Evolutionary conservation across 768 basidiomycete species (phyloP).

Genomic region (Lepiota venenata): DNA sequence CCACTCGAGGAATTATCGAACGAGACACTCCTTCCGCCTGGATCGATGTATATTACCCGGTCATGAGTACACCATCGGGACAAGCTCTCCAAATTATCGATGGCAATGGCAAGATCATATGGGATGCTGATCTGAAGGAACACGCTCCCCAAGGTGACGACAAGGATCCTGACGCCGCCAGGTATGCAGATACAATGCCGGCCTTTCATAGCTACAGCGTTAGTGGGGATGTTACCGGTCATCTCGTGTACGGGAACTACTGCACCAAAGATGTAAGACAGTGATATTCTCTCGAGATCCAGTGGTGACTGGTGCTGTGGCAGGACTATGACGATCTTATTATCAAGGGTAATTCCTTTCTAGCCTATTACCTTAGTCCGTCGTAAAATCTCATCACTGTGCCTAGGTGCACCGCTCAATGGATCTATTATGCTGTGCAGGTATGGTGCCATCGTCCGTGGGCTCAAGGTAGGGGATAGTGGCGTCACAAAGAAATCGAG

Average conservation of each 20-base stretch:
- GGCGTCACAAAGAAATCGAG: not conserved
- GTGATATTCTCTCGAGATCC: not conserved
- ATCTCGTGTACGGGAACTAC: conserved; percentile 74
- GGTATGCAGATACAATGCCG: conserved; percentile 63
- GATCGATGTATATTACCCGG: conserved; percentile 88
- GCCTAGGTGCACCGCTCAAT: conserved; percentile 59
- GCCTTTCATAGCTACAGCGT: conserved; percentile 84
- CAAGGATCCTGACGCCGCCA: conserved; percentile 72
- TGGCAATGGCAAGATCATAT: not conserved
- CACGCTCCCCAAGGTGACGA: conserved; percentile 44
- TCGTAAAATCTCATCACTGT: not conserved
- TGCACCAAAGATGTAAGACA: conserved; percentile 55
- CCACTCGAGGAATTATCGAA: conserved; percentile 55
- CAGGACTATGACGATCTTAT: conserved; percentile 55
- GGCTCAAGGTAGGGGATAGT: conserved; percentile 66
- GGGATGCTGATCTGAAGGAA: conserved; percentile 61
- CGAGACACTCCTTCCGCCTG: conserved; percentile 58
- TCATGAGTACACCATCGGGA: conserved; percentile 76
- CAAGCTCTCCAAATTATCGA: conserved; percentile 41
- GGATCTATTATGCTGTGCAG: conserved; percentile 76
- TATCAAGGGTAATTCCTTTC: conserved; percentile 19
- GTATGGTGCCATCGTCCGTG: conserved; percentile 77
- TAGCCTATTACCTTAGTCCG: not conserved
- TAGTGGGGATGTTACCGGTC: conserved; percentile 69
- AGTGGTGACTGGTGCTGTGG: not conserved